Evolutionary conservation across 2,329 filamentous ascomycete genomes (phyloP), one percentile per base, ranked within the genome.

Genomic region (Pseudogymnoascus sp.): DNA sequence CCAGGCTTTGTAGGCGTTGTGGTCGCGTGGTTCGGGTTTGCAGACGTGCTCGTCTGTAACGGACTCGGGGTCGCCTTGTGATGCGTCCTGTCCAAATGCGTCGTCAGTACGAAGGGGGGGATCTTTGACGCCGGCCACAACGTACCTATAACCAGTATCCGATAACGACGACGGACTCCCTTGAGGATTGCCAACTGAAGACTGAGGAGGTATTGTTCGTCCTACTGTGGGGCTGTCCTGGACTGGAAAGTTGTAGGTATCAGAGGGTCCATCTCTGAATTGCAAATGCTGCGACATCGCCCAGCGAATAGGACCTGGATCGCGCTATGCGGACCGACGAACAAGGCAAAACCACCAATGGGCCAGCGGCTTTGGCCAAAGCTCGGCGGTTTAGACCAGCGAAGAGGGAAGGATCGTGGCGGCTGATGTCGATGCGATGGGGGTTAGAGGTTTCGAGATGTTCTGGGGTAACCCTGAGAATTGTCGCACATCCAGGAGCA

Each of bases 21-120:
- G 65, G 69, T 73, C n/a, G 50, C 66, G 23, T 67, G 67, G 64
- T 70, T 66, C 65, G 71, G 69, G 37, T 66, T 65, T 42, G 69
- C 67, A 59, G 69, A 69, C 3, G 68, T 73, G 59, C 68, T 74
- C 23, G 71, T 72, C 65, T 73, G 70, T 60, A 74, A 63, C 60
- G 72, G 72, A 68, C 72, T 73, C 34, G 72, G 72, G 66, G 69
- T 70, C 65, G 72, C 66, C 67, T 71, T 74, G 62, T 71, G 70
- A 60, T 68, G 69, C 66, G 70, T 71, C 64, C 72, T 73, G 65
- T 38, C 56, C 56, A 61, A 61, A 66, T 71, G 46, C 56, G 36
- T 60, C 56, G 56, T 60, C 14, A 60, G 56, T 18, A 40, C 6
- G 28, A 59, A 23, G 14, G n/a, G 31, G 56, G 46, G 56, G 16